Evolutionary conservation across 441 rosid genomes (phyloP).

Genomic region (Hura crepitans): DNA sequence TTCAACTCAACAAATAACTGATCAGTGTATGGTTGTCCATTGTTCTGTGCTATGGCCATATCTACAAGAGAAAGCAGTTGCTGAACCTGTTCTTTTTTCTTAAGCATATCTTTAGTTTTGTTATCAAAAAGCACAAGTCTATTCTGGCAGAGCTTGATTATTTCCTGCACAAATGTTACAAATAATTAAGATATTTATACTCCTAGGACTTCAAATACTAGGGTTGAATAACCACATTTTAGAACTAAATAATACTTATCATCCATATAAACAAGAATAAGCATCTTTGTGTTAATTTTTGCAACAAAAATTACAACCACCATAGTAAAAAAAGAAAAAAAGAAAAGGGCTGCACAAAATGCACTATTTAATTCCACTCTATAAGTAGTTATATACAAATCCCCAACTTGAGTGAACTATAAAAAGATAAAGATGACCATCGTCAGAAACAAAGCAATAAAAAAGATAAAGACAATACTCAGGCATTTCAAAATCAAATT

Average conservation of each 20-base stretch:
- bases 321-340: not conserved
- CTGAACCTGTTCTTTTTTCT: constrained; percentile 50
- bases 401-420: not conserved
- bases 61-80: constrained; percentile 60
- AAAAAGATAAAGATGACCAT: not conserved
- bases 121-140: constrained; percentile 67
- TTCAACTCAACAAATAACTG: constrained; percentile 59
- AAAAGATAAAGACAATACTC: too few species aligned
- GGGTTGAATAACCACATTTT: not conserved
- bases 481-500: not conserved
- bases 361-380: not conserved
- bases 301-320: not conserved
- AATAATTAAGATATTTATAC: not conserved
- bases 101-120: constrained; percentile 56
- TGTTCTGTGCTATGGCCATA: constrained; percentile 41
- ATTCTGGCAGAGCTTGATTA: constrained; percentile 53
- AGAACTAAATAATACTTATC: not conserved
- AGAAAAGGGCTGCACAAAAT: too few species aligned
- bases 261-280: not conserved
- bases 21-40: constrained; percentile 67
- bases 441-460: not conserved
- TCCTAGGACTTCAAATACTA: not conserved
- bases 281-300: not conserved
- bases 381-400: not conserved
- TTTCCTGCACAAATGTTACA: constrained; percentile 41